These are phyloP conservation scores for Stemphylium vesicarium DNA, from an alignment of 2,329 filamentous ascomycete genomes.

Conservation along the genomic window DNA sequence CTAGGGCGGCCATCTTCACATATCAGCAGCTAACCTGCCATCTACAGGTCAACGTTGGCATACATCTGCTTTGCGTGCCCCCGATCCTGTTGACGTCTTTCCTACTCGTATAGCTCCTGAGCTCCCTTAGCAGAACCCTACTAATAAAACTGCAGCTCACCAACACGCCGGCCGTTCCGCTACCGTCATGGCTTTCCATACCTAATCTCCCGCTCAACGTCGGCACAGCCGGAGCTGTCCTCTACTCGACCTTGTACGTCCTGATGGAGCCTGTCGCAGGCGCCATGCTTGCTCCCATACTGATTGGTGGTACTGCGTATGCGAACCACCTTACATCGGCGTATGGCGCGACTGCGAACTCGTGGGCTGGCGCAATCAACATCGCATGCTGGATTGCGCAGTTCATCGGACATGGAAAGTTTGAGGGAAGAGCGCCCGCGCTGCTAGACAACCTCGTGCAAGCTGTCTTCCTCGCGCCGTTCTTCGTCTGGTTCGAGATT, in stretches of 20 bases:
- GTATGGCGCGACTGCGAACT: conserved; percentile 65
- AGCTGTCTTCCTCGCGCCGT: conserved; percentile 87
- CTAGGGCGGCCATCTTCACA: conserved; percentile 13
- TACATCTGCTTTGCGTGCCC: conserved; percentile 82
- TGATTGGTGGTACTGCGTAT: conserved; percentile 75
- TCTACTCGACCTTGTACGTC: conserved; percentile 82
- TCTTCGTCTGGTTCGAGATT: conserved; percentile 97
- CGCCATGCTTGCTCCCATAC: conserved; percentile 73
- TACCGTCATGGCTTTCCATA: conserved; percentile 61
- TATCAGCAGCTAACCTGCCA: conserved; percentile 34
- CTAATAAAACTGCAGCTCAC: conserved; percentile 55
- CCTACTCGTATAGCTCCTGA: conserved; percentile 65
- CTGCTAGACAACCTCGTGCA: conserved; percentile 91
- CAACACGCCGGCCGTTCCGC: conserved; percentile 61
- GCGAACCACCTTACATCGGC: conserved; percentile 75
- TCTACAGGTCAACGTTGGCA: conserved; percentile 72
- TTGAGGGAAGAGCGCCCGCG: conserved; percentile 86
- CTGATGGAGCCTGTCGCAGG: conserved; percentile 95
- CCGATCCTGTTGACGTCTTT: conserved; percentile 74
- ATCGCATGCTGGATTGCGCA: conserved; percentile 83
- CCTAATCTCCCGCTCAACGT: conserved; percentile 66
- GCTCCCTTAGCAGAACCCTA: not conserved
- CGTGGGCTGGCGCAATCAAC: conserved; percentile 72
- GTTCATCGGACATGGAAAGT: conserved; percentile 89
- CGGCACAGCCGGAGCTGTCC: conserved; percentile 62